Conservation (phyloP, 75 land plant genomes). For the Cryptomeria japonica region DNA sequence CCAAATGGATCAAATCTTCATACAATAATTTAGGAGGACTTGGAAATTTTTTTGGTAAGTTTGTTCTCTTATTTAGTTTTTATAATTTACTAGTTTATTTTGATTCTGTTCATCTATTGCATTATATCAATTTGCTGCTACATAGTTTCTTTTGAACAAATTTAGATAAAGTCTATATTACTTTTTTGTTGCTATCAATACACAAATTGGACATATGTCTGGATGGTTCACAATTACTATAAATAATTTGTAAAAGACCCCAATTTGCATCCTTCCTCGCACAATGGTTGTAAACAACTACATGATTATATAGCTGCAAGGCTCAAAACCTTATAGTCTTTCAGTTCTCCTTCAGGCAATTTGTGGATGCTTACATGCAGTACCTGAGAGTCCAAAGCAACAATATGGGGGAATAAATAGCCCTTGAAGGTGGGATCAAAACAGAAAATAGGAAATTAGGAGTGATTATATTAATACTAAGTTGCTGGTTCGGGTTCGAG, state of each 20-base stretch:
- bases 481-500: too few species aligned
- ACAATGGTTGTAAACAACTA: background rate
- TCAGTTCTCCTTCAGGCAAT: too few species aligned
- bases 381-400: too few species aligned
- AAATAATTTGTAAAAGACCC: background rate
- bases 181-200: background rate
- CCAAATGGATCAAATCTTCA: constrained; percentile 56
- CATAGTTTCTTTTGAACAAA: background rate
- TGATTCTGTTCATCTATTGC: background rate
- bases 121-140: background rate
- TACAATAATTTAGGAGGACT: background rate
- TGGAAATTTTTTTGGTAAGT: constrained; percentile 12
- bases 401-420: too few species aligned
- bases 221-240: background rate
- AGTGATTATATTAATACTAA: too few species aligned
- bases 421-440: too few species aligned
- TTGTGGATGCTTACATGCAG: too few species aligned
- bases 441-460: too few species aligned
- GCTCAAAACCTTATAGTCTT: background rate
- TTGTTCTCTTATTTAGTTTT: background rate
- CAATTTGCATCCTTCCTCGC: background rate
- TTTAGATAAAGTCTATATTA: background rate
- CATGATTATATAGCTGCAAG: background rate
- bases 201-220: background rate
- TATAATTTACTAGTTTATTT: constrained; percentile 3